These are phyloP conservation scores for Ammopiptanthus mongolicus DNA, from an alignment of 306 rosid genomes.

Conservation along the genomic window DNA sequence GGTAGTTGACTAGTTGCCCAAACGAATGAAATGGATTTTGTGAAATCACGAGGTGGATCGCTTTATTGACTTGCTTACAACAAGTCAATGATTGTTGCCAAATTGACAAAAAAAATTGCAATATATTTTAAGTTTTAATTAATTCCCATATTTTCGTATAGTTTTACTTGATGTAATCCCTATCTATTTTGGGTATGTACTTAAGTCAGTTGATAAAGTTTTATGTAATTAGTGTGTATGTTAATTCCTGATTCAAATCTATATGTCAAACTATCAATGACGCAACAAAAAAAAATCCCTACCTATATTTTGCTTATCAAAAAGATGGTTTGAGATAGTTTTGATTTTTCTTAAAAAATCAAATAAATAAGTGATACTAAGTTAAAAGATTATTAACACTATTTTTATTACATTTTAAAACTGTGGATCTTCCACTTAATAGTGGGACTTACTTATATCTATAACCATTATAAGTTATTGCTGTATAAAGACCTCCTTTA, in stretches of 20 bases:
- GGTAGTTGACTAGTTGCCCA: no score
- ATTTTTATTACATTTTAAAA: not conserved
- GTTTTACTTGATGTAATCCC: not conserved
- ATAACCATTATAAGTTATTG: not conserved
- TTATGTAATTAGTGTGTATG: no score
- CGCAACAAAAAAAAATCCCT: not conserved
- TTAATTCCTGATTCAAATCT: no score
- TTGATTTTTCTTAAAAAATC: not conserved
- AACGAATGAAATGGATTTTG: constrained; percentile 8
- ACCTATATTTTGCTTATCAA: not conserved
- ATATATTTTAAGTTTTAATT: no score
- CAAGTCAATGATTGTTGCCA: not conserved
- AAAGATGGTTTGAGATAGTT: not conserved
- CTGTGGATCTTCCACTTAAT: not conserved
- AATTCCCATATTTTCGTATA: not conserved
- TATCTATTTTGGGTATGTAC: no score
- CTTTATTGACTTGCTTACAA: not conserved
- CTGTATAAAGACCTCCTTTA: not conserved
- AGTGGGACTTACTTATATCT: not conserved
- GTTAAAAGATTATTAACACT: not conserved
- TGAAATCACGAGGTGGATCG: not conserved
- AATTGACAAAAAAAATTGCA: not conserved
- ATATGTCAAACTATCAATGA: no score
- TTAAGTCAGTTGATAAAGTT: no score
- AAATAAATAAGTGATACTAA: not conserved